These are phyloP conservation scores for Rhodosorus marinus DNA, from an alignment of 23 red algal genomes.

Conservation along the genomic window DNA sequence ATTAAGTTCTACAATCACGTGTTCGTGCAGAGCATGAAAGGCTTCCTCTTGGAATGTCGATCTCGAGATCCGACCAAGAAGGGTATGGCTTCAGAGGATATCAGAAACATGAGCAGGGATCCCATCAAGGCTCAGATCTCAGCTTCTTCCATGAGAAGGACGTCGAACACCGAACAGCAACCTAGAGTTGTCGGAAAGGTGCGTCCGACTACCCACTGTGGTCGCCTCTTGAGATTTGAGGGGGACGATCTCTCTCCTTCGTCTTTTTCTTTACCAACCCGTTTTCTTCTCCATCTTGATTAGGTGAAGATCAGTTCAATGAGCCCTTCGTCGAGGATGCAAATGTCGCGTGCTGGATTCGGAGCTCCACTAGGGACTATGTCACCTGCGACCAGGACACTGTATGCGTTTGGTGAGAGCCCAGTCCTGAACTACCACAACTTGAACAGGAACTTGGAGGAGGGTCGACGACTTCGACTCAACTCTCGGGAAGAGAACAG, in stretches of 20 bases:
- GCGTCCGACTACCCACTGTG: neutral
- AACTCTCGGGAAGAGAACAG: too few relatives aligned
- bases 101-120: neutral
- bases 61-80: neutral
- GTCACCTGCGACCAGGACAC: constrained; percentile 15
- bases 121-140: neutral
- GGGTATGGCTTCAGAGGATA: neutral
- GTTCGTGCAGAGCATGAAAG: constrained; percentile 42
- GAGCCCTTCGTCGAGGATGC: too few relatives aligned
- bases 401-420: constrained; percentile 41
- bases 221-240: constrained; percentile 11
- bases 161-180: constrained; percentile 9
- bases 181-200: constrained; percentile 8
- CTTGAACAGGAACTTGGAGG: too few relatives aligned
- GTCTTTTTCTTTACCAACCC: constrained; percentile 3
- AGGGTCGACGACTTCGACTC: too few relatives aligned
- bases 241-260: constrained; percentile 12
- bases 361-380: constrained; percentile 1
- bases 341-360: too few relatives aligned
- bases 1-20: constrained; percentile 60
- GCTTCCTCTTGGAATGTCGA: constrained; percentile 20
- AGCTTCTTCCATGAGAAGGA: neutral
- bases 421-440: constrained; percentile 7
- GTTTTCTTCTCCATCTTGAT: neutral
- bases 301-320: neutral